Conservation (phyloP, 2,329 filamentous ascomycete species). For the Colletotrichum destructivum region DNA sequence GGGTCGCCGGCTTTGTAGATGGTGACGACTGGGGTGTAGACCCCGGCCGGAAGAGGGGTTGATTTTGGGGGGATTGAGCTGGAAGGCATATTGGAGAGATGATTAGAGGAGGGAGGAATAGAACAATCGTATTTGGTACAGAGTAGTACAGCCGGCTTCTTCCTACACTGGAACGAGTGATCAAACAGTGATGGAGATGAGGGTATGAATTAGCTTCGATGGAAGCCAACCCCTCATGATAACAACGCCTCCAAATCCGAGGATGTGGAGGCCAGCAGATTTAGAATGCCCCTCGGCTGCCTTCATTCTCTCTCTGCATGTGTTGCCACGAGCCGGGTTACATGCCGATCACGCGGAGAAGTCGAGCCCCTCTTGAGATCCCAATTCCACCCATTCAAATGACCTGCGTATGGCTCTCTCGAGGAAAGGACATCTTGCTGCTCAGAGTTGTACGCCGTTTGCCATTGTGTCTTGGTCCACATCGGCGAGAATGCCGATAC, state of each 20-base stretch:
- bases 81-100: constrained; percentile 45
- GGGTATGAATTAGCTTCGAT: neutral
- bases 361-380: neutral
- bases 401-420: neutral
- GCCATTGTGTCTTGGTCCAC: constrained; percentile 16
- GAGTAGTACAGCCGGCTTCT: too few species aligned
- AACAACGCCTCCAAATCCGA: constrained; percentile 14
- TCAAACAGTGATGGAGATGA: neutral
- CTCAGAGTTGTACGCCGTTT: neutral
- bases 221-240: constrained; percentile 17
- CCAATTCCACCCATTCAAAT: neutral
- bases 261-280: constrained; percentile 17
- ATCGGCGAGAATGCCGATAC: constrained; percentile 34
- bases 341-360: constrained; percentile 6
- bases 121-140: neutral
- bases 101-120: neutral
- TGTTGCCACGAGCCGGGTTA: neutral
- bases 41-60: constrained; percentile 57
- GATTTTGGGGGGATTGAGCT: constrained; percentile 54
- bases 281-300: neutral
- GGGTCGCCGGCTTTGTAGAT: constrained; percentile 58
- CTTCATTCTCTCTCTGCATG: neutral
- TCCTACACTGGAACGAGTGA: neutral
- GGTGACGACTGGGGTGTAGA: constrained; percentile 64
- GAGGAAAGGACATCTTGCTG: neutral